Base-by-base conservation (phyloP, 768 basidiomycete species). In the Chiua virens region DNA sequence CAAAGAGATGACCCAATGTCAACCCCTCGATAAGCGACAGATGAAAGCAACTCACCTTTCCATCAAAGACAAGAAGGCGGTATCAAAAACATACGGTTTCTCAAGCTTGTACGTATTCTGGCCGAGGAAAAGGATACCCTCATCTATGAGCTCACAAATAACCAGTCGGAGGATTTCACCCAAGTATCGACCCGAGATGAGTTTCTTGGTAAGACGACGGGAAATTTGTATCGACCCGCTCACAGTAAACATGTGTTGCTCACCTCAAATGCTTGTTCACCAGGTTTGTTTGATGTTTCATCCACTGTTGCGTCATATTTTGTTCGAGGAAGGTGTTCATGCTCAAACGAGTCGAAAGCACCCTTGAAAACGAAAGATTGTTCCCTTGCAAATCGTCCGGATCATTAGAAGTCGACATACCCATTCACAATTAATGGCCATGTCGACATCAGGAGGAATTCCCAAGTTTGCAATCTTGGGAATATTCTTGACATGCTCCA, bases 51-150 rank as follows among this genome's bases (percentile, higher is more conserved):
- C 73, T 47, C 55, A 89, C 92, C 86, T 90, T 74, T 98, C 96
- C 87, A 99, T 97, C 39, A 98, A 77, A 37, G 92, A 95, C 54
- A 99, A 74, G 77, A 98, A 98, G 2, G 96, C 95, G 3, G 97
- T 99, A 69, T 99, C 96, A 62, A 99, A 86, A 25, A 81, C 86
- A 67, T 94, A 94, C 18, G 93, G 83, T 57, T 81, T 90, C 72
- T 98, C 95, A 35, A 99, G 82, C 76, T 98, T 98, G 81, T 98
- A 98, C 1, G 96, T 97, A 69, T 96, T 92, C 72, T 99, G 96
- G 22, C 97, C 95, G 27, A 97, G 81, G 85, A 99, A 99, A 47
- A 99, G 81, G 18, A 95, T 89, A 71, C 96, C 97, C 58, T 94
- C 89, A 65, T 97, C 95, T 65, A 97, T 93, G 43, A 99, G 84